Conservation (phyloP, 1,284 basidiomycete species). For the Erythrobasidium hasegawianum region DNA sequence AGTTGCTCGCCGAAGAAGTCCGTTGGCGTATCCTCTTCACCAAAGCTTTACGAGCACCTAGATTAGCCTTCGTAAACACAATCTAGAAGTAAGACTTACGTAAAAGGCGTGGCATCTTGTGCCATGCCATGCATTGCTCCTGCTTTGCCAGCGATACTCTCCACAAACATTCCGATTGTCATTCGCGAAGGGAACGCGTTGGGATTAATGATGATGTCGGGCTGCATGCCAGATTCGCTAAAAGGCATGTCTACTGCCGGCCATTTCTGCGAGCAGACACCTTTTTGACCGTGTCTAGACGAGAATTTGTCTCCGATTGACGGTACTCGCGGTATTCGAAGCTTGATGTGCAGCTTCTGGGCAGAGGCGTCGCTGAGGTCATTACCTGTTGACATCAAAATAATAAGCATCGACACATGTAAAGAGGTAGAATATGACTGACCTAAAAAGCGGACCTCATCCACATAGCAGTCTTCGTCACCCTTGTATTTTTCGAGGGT, state of each 20-base stretch:
- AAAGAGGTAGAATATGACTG: background rate
- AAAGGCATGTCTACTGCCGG: constrained; percentile 98
- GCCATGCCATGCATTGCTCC: constrained; percentile 97
- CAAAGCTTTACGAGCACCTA: constrained; percentile 61
- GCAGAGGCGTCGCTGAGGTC: constrained; percentile 83
- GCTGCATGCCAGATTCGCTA: constrained; percentile 96
- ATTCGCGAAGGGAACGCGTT: constrained; percentile 99
- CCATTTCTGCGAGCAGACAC: constrained; percentile 99
- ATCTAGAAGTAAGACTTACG: constrained; percentile 55
- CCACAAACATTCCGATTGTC: constrained; percentile 99
- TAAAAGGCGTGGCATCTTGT: constrained; percentile 97
- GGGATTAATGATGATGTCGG: constrained; percentile 99
- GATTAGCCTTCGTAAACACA: background rate
- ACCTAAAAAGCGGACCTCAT: constrained; percentile 80
- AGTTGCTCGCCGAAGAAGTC: constrained; percentile 98
- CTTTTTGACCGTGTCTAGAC: constrained; percentile 97
- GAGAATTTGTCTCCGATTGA: constrained; percentile 99
- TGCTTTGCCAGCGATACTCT: constrained; percentile 97
- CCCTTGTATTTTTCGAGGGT: constrained; percentile 94
- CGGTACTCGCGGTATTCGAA: constrained; percentile 89
- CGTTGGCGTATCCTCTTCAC: constrained; percentile 90
- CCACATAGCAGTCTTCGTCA: constrained; percentile 85
- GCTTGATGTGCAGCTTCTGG: constrained; percentile 89
- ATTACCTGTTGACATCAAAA: constrained; percentile 56
- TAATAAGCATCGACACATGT: background rate